Evolutionary conservation across 306 rosid species (phyloP).

Genomic region (Notholithocarpus densiflorus): DNA sequence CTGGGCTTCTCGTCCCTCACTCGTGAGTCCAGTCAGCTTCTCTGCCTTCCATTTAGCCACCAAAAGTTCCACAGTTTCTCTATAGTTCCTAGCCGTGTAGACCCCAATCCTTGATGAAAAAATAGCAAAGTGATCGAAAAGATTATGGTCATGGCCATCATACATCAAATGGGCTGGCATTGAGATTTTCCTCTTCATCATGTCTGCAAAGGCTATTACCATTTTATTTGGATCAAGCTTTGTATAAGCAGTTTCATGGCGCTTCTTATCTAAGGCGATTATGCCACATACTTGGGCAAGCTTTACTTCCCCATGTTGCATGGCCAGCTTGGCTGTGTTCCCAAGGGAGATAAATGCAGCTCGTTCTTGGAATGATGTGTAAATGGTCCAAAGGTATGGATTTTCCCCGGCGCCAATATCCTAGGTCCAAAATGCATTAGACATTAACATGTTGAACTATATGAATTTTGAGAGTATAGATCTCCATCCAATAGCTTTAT

Average conservation of each 20-base stretch:
- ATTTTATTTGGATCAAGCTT: conserved; percentile 84
- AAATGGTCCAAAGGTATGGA: conserved; percentile 76
- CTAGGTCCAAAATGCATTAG: conserved; percentile 18
- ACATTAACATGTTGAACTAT: neutral
- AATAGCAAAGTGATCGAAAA: conserved; percentile 61
- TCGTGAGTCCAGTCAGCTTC: conserved; percentile 60
- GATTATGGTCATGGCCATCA: conserved; percentile 63
- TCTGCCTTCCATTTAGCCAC: conserved; percentile 79
- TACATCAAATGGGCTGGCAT: conserved; percentile 91
- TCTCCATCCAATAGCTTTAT: too few species aligned
- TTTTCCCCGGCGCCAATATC: conserved; percentile 69
- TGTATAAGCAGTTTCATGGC: conserved; percentile 84
- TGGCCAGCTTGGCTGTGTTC: conserved; percentile 82
- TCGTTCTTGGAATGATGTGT: conserved; percentile 89
- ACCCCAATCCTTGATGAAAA: conserved; percentile 79
- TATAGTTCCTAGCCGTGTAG: conserved; percentile 76
- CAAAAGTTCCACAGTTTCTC: conserved; percentile 73
- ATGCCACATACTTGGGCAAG: conserved; percentile 82
- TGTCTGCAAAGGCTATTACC: conserved; percentile 64
- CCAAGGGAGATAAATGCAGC: conserved; percentile 83
- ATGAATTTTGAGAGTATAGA: conserved; percentile 40
- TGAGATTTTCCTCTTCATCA: conserved; percentile 86
- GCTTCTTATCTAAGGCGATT: conserved; percentile 87
- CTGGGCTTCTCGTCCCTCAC: conserved; percentile 76
- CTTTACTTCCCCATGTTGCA: conserved; percentile 65